Evolutionary conservation across 2,329 filamentous ascomycete species (phyloP), one percentile per base, ranked within the genome.

Genomic region (Ophiocordyceps sinensis): DNA sequence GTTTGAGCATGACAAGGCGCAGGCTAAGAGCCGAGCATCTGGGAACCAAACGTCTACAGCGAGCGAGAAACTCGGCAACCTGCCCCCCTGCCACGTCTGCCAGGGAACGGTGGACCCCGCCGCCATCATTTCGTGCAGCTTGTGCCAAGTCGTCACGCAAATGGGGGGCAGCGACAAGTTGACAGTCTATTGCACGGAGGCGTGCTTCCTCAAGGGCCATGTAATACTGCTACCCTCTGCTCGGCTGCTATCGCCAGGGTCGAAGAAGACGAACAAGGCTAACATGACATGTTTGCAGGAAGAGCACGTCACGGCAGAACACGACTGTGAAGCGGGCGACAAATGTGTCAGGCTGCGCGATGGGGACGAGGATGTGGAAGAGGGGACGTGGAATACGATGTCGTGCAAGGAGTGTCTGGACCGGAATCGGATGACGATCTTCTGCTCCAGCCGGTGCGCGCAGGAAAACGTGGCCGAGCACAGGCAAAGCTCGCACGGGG

Each of bases 131-230:
- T 62, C 63, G 5, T 72, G 69, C 40, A 54, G 62, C 2, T 39
- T 69, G 6, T 72, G 69, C 49, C 64, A 70, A 46, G 51, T 64
- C n/a, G 51, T 67, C 2, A 45, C 53, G 11, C 54, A 63, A 32
- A 56, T 63, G 43, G 61, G 62, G 12, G 54, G 64, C 4, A 45
- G 45, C 10, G 51, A 54, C 39, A 53, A 52, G 28, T 47, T 66
- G 42, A 63, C 61, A 2, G 52, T 68, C 8, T 72, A 68, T 46
- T 71, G 68, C 50, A 67, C 65, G 1, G 56, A 64, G 7, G 55
- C 55, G 21, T 71, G 67, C 46, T 56, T 56, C 26, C 52, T 59
- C 7, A 54, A 59, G 32, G 61, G 59, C 39, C 60, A 64, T 38
- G 68, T 71, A 52, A 11, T 13, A 10, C 12, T 14, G 19, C 19